Evolutionary conservation across 108 stramenopile species (phyloP).

Genomic region (Fistulifera solaris): DNA sequence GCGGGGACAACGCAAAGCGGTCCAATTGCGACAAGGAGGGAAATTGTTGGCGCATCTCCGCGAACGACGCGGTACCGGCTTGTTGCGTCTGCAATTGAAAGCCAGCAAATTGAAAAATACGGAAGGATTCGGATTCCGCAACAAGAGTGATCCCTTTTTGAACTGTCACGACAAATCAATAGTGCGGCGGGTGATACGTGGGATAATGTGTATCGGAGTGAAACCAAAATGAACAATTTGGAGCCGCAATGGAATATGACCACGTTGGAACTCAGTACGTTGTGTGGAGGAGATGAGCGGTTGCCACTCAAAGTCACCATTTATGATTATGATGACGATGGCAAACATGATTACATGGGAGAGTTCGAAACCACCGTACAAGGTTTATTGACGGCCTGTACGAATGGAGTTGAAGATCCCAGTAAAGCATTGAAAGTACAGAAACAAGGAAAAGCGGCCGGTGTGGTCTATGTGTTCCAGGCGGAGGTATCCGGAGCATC

Average conservation of each 20-base stretch:
- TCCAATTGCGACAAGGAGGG: slow-evolving; percentile 43
- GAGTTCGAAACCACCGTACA: slow-evolving; percentile 37
- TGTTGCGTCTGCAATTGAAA: slow-evolving; percentile 27
- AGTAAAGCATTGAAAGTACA: slow-evolving; percentile 13
- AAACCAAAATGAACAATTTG: slow-evolving; percentile 32
- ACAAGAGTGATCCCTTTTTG: slow-evolving; percentile 80
- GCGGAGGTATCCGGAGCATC: slow-evolving; percentile 21
- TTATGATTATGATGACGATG: slow-evolving; percentile 38
- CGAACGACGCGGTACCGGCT: slow-evolving; percentile 26
- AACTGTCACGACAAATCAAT: slow-evolving; percentile 36
- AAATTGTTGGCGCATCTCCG: slow-evolving; percentile 13
- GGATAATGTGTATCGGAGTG: slow-evolving; percentile 31
- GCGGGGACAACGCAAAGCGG: slow-evolving; percentile 54
- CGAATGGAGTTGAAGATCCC: slow-evolving; percentile 8
- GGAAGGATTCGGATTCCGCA: slow-evolving; percentile 65
- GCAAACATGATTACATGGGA: slow-evolving; percentile 55
- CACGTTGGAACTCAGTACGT: slow-evolving; percentile 23
- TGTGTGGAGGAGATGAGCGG: slow-evolving; percentile 38
- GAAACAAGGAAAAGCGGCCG: slow-evolving; percentile 20
- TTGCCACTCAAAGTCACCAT: slow-evolving; percentile 33
- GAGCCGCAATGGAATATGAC: slow-evolving; percentile 39
- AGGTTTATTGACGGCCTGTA: slow-evolving; percentile 12
- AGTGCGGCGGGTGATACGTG: slow-evolving; percentile 40
- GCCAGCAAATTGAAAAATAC: slow-evolving; percentile 71
- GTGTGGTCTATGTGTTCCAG: slow-evolving; percentile 14